Percentiles rank a stretch among this genome's conserved stretches.
Conservation (phyloP, 179 eudicot genomes). For the Beta macrorhiza region DNA sequence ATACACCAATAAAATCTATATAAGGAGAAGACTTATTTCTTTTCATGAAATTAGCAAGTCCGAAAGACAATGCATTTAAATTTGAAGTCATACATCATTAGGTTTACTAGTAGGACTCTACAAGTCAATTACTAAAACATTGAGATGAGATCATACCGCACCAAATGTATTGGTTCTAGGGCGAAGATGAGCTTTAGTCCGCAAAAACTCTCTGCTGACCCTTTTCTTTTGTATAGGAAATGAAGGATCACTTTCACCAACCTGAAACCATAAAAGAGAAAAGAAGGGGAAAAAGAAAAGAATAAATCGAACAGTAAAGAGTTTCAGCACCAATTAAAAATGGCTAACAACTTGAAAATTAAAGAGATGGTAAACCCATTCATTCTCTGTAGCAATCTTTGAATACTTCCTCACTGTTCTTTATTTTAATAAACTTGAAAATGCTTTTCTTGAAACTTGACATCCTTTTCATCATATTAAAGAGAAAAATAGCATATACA, state of each 20-base stretch:
- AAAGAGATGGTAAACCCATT: background rate
- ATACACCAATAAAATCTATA: background rate
- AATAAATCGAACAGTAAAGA: background rate
- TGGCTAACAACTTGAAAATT: background rate
- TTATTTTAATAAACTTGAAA: background rate
- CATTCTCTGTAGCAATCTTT: too few relatives aligned
- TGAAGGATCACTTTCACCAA: conserved; percentile 81
- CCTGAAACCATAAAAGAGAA: conserved; percentile 37
- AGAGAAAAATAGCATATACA: background rate
- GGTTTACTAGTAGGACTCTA: background rate
- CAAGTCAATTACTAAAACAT: background rate
- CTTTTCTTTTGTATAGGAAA: conserved; percentile 98
- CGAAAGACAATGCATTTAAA: background rate
- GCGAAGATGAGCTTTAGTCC: conserved; percentile 98
- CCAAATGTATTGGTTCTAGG: conserved; percentile 96
- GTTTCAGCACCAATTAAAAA: background rate
- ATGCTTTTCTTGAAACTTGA: background rate
- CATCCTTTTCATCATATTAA: background rate
- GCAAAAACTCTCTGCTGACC: conserved; percentile 86
- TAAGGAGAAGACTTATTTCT: background rate
- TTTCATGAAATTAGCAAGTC: background rate
- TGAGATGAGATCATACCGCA: conserved; percentile 62
- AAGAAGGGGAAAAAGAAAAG: background rate
- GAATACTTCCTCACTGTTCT: too few relatives aligned
- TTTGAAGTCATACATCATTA: background rate